These are phyloP conservation scores for Aspergillus viridinutans DNA, from an alignment of 2,329 filamentous ascomycete genomes.

Conservation along the genomic window DNA sequence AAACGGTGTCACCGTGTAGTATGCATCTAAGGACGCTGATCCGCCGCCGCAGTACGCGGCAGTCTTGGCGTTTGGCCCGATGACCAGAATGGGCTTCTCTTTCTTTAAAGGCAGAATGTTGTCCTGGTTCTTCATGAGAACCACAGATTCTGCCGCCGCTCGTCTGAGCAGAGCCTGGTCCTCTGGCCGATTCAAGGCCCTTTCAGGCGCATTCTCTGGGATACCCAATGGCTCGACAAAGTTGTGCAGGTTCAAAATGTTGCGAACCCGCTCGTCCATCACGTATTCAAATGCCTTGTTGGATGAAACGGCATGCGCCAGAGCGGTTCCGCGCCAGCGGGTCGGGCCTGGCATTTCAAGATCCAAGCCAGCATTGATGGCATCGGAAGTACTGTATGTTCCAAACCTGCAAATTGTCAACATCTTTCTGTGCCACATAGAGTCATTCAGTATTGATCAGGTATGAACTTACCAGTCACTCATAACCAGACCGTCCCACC, in stretches of 20 bases:
- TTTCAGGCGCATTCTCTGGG: constrained; percentile 53
- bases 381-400: constrained; percentile 44
- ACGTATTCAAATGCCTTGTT: constrained; percentile 55
- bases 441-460: neutral
- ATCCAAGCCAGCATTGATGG: constrained; percentile 44
- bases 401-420: constrained; percentile 34
- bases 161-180: constrained; percentile 61
- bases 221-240: constrained; percentile 52
- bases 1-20: constrained; percentile 44
- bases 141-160: constrained; percentile 65
- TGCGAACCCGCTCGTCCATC: constrained; percentile 56
- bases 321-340: constrained; percentile 38
- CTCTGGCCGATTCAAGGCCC: constrained; percentile 55
- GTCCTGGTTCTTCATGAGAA: constrained; percentile 69
- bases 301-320: constrained; percentile 46
- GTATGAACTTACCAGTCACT: constrained; percentile 39
- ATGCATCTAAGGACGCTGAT: constrained; percentile 52
- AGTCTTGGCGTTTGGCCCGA: constrained; percentile 52
- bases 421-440: neutral
- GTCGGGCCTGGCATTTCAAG: constrained; percentile 47
- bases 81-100: constrained; percentile 47
- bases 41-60: constrained; percentile 57
- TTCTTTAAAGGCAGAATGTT: constrained; percentile 55
- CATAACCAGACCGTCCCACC: constrained; percentile 45
- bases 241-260: constrained; percentile 58